Conservation (phyloP, 73 alveolate species). For the Paraurostyla sp. region DNA sequence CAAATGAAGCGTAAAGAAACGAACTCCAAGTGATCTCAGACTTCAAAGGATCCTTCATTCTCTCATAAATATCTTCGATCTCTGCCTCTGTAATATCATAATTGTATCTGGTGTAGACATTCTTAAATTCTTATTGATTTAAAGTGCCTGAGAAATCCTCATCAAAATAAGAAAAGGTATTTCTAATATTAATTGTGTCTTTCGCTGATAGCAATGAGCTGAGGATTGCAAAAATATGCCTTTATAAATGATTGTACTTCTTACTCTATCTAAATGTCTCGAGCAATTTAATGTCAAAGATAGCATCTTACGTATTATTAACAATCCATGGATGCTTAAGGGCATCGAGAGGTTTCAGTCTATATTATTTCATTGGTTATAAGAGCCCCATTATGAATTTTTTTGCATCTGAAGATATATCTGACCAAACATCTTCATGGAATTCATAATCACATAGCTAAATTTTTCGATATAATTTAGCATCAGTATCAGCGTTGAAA, state of each 20-base stretch:
- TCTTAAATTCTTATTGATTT: not conserved
- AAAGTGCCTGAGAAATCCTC: slow-evolving; percentile 24
- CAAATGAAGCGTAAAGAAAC: slow-evolving; percentile 7
- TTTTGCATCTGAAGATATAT: slow-evolving; percentile 75
- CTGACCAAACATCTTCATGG: slow-evolving; percentile 72
- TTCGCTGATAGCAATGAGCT: slow-evolving; percentile 1
- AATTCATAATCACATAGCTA: slow-evolving; percentile 45
- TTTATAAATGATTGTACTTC: not conserved
- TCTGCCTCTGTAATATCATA: not conserved
- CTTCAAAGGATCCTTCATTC: not conserved
- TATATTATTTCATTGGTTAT: slow-evolving; percentile 61
- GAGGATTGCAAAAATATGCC: slow-evolving; percentile 23
- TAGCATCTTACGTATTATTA: not conserved
- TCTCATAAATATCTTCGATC: not conserved
- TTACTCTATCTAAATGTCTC: not conserved
- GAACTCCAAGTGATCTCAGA: slow-evolving; percentile 25
- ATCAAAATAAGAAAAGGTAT: slow-evolving; percentile 12
- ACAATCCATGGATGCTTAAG: slow-evolving; percentile 85
- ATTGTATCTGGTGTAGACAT: not conserved
- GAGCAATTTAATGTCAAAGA: not conserved
- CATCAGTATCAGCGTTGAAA: slow-evolving; percentile 67
- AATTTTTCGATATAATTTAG: slow-evolving; percentile 59
- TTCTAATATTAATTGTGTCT: not conserved
- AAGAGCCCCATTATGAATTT: slow-evolving; percentile 75
- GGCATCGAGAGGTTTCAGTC: slow-evolving; percentile 80